Base-by-base conservation (phyloP, 169 alveolate genomes). In the Plasmodium falciparum region DNA sequence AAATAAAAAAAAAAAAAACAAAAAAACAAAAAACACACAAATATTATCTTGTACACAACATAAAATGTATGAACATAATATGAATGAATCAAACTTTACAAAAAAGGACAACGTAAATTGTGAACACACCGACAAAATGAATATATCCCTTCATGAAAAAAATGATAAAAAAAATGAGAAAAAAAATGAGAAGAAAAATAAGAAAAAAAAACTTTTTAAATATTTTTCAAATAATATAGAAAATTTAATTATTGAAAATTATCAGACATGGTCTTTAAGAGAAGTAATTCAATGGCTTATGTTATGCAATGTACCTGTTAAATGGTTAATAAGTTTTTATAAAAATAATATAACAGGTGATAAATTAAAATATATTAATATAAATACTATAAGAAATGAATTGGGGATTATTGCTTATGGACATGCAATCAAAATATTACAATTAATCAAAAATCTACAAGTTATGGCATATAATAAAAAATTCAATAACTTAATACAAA, bases 331-430 rank as follows among this genome's bases (percentile, higher is more conserved):
- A 29, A 24, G 56, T 0, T 15, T 69, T 80, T 80, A 80, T 73
- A 80, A 61, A 80, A 80, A 69, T 80, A 80, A 80, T 47, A 62
- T 80, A 11, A 69, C 56, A 4, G 90, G 90, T 0, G 2, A 20
- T 17, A 69, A 11, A 29, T 66, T 80, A 12, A 63, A 80, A 17
- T 5, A 29, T 17, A n/a, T 80, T 12, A 69, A 80, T 29, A 52
- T 80, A 54, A 15, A 80, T 24, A 4, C 29, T 1, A 17, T 80
- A n/a, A 52, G 90, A 24, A 69, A 80, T 17, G 29, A 80, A 15
- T 24, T 80, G 7, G 90, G 85, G n/a, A 80, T 80, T n/a, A 49
- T 80, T 0, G 65, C 90, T n/a, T 80, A 56, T 29, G 90, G 90
- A 0, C 83, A 69, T 69, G 85, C 90, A 22, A 80, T 80, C 0